Base-by-base conservation (phyloP, 257 asterid genomes). In the Petrea volubilis region DNA sequence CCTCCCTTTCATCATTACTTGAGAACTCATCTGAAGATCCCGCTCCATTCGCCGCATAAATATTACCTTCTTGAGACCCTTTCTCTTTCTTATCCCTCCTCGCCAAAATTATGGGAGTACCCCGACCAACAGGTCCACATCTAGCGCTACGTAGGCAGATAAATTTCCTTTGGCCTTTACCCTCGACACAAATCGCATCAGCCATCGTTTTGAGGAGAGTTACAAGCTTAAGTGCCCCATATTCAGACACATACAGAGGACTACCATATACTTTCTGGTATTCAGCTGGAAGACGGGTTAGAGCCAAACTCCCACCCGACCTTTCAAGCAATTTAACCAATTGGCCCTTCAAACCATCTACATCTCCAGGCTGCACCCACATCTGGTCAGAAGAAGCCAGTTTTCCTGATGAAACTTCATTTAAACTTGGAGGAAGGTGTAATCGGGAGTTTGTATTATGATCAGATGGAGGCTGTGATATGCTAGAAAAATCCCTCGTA, bases 331-430 rank as follows among this genome's bases (percentile, higher is more conserved):
- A 74, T 67, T 78, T 85, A 40, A 85, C 86, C 55, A 90, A 60
- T 76, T 87, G 96, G 12, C 74, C 80, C 78, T 77, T 85, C 81
- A 90, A 81, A 65, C 89, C 92, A 68, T 76, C 80, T 43, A 87
- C 25, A 80, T 90, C 89, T 65, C 94, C 92, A 40, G 92, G 92
- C 70, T 82, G 92, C 27, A 87, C 90, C 87, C 85, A 85, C 38
- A 40, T 64, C 70, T 77, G 85, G 27, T 75, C 68, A 21, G 74
- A 53, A 1, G 80, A 56, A 60, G 75, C 43, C 69, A 46, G 40
- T 51, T 60, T 67, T 72, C 68, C 79, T 13, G 60, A 72, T 3
- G 81, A n/a, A n/a, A 76, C 79, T 65, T 84, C 87, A 25, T 69
- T 82, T 66, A 67, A 60, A 68, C 70, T 71, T 66, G 77, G 41